Conservation (phyloP, 306 rosid species). For the Citrullus colocynthis region DNA sequence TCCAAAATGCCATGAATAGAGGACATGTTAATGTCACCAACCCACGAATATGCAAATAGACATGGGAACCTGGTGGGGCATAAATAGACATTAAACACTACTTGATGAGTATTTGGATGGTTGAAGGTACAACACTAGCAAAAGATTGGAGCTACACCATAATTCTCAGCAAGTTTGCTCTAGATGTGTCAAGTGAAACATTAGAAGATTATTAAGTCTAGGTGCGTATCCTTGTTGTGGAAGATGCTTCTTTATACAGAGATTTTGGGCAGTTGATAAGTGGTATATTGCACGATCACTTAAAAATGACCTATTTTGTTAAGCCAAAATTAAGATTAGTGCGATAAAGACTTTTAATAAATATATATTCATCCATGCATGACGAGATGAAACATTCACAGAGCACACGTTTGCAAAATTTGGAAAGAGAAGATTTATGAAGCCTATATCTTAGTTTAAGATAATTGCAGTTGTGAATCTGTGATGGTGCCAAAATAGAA, state of each 20-base stretch:
- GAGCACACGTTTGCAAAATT: neutral
- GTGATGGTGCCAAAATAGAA: neutral
- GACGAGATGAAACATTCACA: neutral
- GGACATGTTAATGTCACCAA: neutral
- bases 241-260: neutral
- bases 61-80: neutral
- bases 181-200: neutral
- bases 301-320: neutral
- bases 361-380: neutral
- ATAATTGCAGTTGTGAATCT: neutral
- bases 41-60: neutral
- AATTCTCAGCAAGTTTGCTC: neutral
- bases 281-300: neutral
- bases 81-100: neutral
- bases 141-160: neutral
- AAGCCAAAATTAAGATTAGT: neutral
- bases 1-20: neutral
- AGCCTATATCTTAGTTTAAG: neutral
- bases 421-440: neutral
- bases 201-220: neutral
- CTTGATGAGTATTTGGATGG: neutral
- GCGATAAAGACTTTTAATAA: neutral
- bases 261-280: neutral
- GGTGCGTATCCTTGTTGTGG: neutral
- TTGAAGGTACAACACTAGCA: neutral